phyloP scores from a whole-genome alignment of 108 stramenopile species.

The Nitzschia sp. region DNA sequence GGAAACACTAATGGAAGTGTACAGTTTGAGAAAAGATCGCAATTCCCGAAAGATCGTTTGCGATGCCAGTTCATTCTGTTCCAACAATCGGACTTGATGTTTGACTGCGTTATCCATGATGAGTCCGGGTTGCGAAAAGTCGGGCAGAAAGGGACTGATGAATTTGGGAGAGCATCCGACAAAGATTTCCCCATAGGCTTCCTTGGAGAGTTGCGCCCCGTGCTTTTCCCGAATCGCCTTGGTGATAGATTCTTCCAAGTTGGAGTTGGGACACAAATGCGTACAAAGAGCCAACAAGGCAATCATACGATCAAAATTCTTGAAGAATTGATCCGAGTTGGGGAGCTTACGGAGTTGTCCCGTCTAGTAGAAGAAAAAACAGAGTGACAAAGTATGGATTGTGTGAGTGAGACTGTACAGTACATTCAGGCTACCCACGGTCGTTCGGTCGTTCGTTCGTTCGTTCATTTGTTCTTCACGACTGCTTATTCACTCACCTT shows the following conservation, averaged over 20 bases:
- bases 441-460: too few relatives aligned
- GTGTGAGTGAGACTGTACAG: not conserved
- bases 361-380: conserved; percentile 32
- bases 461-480: not conserved
- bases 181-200: conserved; percentile 87
- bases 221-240: conserved; percentile 86
- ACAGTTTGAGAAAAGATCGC: conserved; percentile 94
- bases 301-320: conserved; percentile 87
- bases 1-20: conserved; percentile 88
- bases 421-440: too few relatives aligned
- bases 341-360: conserved; percentile 76
- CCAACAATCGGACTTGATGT: conserved; percentile 84
- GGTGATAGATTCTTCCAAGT: conserved; percentile 77
- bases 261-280: conserved; percentile 58
- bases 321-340: conserved; percentile 79
- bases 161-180: conserved; percentile 82
- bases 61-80: conserved; percentile 69
- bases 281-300: conserved; percentile 83
- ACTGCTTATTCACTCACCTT: conserved; percentile 29
- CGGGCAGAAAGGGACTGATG: conserved; percentile 80
- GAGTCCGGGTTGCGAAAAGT: conserved; percentile 50
- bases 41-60: conserved; percentile 74
- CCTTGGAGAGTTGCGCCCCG: conserved; percentile 78
- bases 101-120: conserved; percentile 66
- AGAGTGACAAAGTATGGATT: not conserved